A percentile compares a stretch with the other conserved stretches of the same genome.
These are phyloP conservation scores for Fusarium cicatricum DNA, from an alignment of 2,329 filamentous ascomycete species.

Conservation along the genomic window DNA sequence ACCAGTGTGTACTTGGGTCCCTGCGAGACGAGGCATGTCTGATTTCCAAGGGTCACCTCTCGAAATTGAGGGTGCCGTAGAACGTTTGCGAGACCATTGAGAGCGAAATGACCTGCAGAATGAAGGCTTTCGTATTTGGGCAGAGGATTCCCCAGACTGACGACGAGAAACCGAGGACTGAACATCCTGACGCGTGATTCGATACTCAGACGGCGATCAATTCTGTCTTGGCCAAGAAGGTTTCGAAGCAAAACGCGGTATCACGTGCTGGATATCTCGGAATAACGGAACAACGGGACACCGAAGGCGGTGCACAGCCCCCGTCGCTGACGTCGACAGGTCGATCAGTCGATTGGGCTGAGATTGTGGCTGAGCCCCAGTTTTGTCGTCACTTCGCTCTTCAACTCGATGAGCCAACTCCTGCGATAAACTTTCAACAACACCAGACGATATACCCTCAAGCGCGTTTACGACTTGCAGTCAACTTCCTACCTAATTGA, in stretches of 20 bases:
- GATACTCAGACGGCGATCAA: constrained; percentile 8
- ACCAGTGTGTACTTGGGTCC: constrained; percentile 70
- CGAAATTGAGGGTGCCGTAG: constrained; percentile 59
- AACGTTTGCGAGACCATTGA: constrained; percentile 65
- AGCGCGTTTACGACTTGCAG: constrained; percentile 22
- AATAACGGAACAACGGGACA: constrained; percentile 16
- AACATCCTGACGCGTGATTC: constrained; percentile 44
- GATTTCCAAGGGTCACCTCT: constrained; percentile 57
- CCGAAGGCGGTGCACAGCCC: constrained; percentile 30
- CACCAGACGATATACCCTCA: constrained; percentile 24
- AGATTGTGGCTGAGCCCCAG: constrained; percentile 45
- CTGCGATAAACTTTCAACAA: constrained; percentile 25
- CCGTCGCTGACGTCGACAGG: constrained; percentile 45
- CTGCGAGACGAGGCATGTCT: constrained; percentile 58
- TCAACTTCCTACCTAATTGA: constrained; percentile 14
- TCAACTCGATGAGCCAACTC: constrained; percentile 36
- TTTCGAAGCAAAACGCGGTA: constrained; percentile 25
- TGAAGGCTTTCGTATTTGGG: constrained; percentile 82
- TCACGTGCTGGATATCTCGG: constrained; percentile 40
- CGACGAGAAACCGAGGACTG: constrained; percentile 72
- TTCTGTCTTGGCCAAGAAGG: not conserved
- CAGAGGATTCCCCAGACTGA: constrained; percentile 87
- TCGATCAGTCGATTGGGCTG: constrained; percentile 45
- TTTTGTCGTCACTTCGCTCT: constrained; percentile 44
- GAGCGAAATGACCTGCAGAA: constrained; percentile 83